These are phyloP conservation scores for Carpinus fangiana DNA, from an alignment of 306 rosid species.

Conservation along the genomic window DNA sequence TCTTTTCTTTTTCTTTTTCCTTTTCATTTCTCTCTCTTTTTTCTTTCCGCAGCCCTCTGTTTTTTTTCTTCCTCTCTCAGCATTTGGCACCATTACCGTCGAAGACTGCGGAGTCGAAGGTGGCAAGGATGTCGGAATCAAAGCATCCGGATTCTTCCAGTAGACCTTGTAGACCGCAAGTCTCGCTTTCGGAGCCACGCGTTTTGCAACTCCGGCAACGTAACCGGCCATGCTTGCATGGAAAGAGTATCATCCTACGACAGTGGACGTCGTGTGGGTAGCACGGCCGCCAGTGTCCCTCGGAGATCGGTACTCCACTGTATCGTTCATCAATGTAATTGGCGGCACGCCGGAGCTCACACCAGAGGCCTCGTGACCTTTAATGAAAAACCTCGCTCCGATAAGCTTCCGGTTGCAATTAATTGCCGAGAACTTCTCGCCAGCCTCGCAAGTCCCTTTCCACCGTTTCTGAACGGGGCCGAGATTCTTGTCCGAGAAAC, in stretches of 20 bases:
- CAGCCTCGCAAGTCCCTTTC: conserved; percentile 77
- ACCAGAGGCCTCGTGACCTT: conserved; percentile 69
- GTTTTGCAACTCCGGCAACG: conserved; percentile 77
- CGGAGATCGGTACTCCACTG: conserved; percentile 74
- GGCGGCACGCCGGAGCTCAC: conserved; percentile 36
- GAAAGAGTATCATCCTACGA: conserved; percentile 67
- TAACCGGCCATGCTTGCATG: conserved; percentile 78
- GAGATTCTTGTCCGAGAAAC: conserved; percentile 73
- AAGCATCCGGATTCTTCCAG: conserved; percentile 85
- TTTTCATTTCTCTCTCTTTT: too few species aligned
- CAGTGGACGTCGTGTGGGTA: conserved; percentile 91
- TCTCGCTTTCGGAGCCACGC: conserved; percentile 86
- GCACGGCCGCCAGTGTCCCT: conserved; percentile 95
- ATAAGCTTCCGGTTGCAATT: conserved; percentile 72
- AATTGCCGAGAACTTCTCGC: conserved; percentile 46
- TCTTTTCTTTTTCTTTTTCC: too few species aligned
- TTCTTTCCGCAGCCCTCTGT: too few species aligned
- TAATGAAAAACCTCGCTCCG: conserved; percentile 77
- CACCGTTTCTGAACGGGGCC: conserved; percentile 74
- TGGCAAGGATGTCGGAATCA: too few species aligned
- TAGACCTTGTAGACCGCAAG: conserved; percentile 83
- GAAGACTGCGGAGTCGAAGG: conserved; percentile 63
- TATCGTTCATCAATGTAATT: conserved; percentile 54
- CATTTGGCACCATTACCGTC: conserved; percentile 41
- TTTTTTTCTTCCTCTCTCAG: too few species aligned